Percentiles rank a stretch among this genome's conserved stretches.
phyloP scores from a whole-genome alignment of 805 yeast genomes.

The Candida piceae region DNA sequence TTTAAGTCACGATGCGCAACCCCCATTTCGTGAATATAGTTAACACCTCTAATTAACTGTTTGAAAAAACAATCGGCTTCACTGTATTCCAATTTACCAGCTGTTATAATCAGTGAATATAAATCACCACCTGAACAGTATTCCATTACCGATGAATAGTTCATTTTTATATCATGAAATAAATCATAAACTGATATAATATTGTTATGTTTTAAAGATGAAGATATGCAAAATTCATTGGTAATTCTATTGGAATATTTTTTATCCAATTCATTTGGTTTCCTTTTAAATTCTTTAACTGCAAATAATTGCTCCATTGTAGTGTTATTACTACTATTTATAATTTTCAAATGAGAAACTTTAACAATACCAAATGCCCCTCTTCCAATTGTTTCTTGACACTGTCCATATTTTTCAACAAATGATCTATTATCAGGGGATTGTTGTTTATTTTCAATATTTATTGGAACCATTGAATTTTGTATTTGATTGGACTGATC shows the following conservation, averaged over 20 bases:
- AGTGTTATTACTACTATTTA: conserved; percentile 8
- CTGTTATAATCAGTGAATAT: conserved; percentile 65
- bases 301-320: conserved; percentile 57
- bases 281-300: conserved; percentile 77
- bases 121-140: conserved; percentile 80
- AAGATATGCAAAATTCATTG: conserved; percentile 77
- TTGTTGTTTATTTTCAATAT: conserved; percentile 9
- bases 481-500: conserved; percentile 6
- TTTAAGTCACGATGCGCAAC: conserved; percentile 86
- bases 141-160: conserved; percentile 82
- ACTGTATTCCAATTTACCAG: conserved; percentile 71
- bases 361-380: conserved; percentile 95
- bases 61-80: conserved; percentile 92
- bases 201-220: conserved; percentile 70
- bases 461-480: conserved; percentile 22
- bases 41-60: conserved; percentile 77
- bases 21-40: conserved; percentile 87
- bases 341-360: conserved; percentile 66
- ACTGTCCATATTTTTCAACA: conserved; percentile 85
- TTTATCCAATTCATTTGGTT: conserved; percentile 55
- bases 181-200: conserved; percentile 74
- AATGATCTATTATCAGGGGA: conserved; percentile 49
- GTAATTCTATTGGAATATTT: conserved; percentile 71
- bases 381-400: conserved; percentile 90
- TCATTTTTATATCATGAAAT: conserved; percentile 76